A percentile compares a stretch with the other conserved stretches of the same genome.
phyloP scores from a whole-genome alignment of 805 yeast genomes.

The Wickerhamiella musiphila region DNA sequence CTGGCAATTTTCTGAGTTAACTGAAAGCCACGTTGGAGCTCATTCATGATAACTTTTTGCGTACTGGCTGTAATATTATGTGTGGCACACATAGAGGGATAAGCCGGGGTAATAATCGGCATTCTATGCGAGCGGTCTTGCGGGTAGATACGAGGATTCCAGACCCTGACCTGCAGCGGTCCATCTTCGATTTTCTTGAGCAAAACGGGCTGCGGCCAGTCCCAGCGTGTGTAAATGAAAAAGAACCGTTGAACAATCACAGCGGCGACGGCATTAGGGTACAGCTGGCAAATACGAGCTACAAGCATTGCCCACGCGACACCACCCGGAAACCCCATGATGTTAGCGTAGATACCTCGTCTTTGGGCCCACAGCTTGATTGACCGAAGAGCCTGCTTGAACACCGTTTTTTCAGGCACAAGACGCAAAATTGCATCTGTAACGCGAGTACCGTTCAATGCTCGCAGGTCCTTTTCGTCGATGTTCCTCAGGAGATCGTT shows the following conservation, averaged over 20 bases:
- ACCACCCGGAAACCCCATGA: constrained; percentile 97
- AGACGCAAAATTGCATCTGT: constrained; percentile 81
- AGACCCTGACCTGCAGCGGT: constrained; percentile 84
- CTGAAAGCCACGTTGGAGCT: constrained; percentile 57
- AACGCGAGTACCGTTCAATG: constrained; percentile 90
- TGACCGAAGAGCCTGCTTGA: constrained; percentile 81
- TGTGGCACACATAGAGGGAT: constrained; percentile 98
- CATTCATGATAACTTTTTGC: constrained; percentile 62
- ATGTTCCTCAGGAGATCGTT: constrained; percentile 71
- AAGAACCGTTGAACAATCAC: constrained; percentile 82
- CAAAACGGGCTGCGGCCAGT: constrained; percentile 96
- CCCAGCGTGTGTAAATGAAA: constrained; percentile 74
- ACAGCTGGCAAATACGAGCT: constrained; percentile 92
- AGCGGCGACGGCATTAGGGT: constrained; percentile 91
- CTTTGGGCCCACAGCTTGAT: constrained; percentile 95
- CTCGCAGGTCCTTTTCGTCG: constrained; percentile 80
- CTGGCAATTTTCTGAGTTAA: constrained; percentile 49
- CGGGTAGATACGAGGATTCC: constrained; percentile 88
- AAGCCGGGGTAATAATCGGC: constrained; percentile 98
- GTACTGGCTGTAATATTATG: constrained; percentile 88
- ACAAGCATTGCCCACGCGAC: constrained; percentile 99
- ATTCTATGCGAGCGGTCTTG: constrained; percentile 79
- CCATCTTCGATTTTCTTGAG: constrained; percentile 92
- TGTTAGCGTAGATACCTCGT: constrained; percentile 84
- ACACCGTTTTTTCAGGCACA: constrained; percentile 85